phyloP scores from a whole-genome alignment of 2,329 filamentous ascomycete species.

The Teratosphaeria epicoccoides region DNA sequence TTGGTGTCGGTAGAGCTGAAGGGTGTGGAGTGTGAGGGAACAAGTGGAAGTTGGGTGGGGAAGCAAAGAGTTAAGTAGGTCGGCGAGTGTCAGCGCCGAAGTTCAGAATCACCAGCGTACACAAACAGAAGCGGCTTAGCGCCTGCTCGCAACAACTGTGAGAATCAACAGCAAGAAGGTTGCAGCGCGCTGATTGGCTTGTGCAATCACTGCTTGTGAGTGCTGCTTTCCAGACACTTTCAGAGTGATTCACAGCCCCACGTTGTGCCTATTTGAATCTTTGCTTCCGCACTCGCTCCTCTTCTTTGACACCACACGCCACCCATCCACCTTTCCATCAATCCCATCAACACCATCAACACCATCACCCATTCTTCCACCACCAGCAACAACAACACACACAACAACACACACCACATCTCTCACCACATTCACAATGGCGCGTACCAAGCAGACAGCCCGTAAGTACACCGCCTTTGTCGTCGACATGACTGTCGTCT shows the following conservation, averaged over 20 bases:
- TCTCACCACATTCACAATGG: slow-evolving; percentile 30
- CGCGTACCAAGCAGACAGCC: slow-evolving; percentile 47
- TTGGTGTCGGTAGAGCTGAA: slow-evolving; percentile 15
- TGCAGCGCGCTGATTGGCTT: neutral
- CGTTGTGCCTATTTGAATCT: slow-evolving; percentile 2
- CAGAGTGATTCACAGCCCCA: neutral
- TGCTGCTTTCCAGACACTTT: slow-evolving; percentile 1
- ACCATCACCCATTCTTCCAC: slow-evolving; percentile 4
- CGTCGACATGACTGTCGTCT: slow-evolving; percentile 11
- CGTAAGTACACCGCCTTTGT: slow-evolving; percentile 33
- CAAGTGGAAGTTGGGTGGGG: slow-evolving; percentile 11
- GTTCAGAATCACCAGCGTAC: neutral
- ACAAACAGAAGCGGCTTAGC: neutral
- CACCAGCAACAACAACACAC: no score
- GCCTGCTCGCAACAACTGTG: neutral
- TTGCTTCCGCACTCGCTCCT: neutral
- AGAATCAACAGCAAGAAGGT: neutral
- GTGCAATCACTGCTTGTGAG: slow-evolving; percentile 1
- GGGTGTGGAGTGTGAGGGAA: slow-evolving; percentile 11
- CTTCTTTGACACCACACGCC: slow-evolving; percentile 2
- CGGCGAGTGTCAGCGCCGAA: neutral
- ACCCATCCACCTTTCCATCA: neutral
- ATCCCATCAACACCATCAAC: slow-evolving; percentile 7
- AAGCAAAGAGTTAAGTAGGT: neutral
- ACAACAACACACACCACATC: slow-evolving; percentile 11